Evolutionary conservation across 2,329 filamentous ascomycete species (phyloP).

Genomic region (Xylariaceae sp.): DNA sequence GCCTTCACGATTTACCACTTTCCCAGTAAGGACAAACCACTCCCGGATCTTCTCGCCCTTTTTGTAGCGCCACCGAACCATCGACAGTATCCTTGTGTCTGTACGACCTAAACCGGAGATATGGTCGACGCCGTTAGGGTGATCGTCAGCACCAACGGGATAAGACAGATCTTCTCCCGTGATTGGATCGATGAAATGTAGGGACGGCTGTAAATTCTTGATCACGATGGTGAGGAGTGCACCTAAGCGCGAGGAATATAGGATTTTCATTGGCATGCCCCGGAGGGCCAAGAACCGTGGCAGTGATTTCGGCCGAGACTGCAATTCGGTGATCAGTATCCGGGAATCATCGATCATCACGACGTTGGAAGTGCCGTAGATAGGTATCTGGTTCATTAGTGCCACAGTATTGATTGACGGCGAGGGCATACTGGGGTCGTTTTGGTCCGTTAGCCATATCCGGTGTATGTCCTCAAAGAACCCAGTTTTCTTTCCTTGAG

Average conservation of each 20-base stretch:
- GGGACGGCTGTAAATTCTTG: slow-evolving; percentile 34
- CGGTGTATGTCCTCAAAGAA: slow-evolving; percentile 34
- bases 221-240: slow-evolving; percentile 47
- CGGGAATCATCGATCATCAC: slow-evolving; percentile 42
- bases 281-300: slow-evolving; percentile 19
- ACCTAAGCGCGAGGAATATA: slow-evolving; percentile 47
- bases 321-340: slow-evolving; percentile 47
- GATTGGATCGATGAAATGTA: slow-evolving; percentile 50
- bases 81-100: slow-evolving; percentile 51
- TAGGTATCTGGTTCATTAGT: slow-evolving; percentile 33
- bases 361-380: slow-evolving; percentile 33
- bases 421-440: slow-evolving; percentile 36
- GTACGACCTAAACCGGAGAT: slow-evolving; percentile 49
- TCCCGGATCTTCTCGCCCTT: slow-evolving; percentile 51
- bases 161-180: slow-evolving; percentile 45
- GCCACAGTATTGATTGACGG: slow-evolving; percentile 42
- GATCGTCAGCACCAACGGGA: slow-evolving; percentile 29
- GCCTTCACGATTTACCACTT: no score
- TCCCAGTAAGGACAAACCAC: slow-evolving; percentile 55
- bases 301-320: slow-evolving; percentile 25
- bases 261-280: slow-evolving; percentile 42
- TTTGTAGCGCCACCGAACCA: slow-evolving; percentile 57
- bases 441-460: slow-evolving; percentile 46
- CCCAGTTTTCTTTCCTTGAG: slow-evolving; percentile 1
- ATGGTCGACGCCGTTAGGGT: slow-evolving; percentile 29